Conservation (phyloP, 2,329 filamentous ascomycete species). For the Apiospora malaysiana region DNA sequence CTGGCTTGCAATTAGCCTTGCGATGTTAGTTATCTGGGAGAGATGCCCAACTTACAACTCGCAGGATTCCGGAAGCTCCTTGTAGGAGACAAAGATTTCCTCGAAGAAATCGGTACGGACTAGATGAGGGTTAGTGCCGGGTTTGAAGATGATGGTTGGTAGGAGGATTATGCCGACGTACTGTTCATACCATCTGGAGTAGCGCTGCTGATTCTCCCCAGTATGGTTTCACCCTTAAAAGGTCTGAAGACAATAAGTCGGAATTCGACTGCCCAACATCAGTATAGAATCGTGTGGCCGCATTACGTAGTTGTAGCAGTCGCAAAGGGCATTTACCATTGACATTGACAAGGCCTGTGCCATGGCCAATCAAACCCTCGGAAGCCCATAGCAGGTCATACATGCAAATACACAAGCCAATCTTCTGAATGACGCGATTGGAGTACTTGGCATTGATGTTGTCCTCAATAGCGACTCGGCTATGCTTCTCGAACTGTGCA, state of each 20-base stretch:
- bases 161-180: constrained; percentile 42
- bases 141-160: constrained; percentile 23
- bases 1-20: constrained; percentile 49
- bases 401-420: constrained; percentile 91
- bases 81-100: constrained; percentile 81
- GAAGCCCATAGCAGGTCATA: constrained; percentile 90
- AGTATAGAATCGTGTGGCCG: background rate
- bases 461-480: constrained; percentile 86
- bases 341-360: constrained; percentile 89
- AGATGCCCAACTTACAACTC: constrained; percentile 68
- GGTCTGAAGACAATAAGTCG: constrained; percentile 92
- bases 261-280: constrained; percentile 74
- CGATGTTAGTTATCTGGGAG: constrained; percentile 25
- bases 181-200: constrained; percentile 74
- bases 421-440: constrained; percentile 89
- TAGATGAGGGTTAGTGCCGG: constrained; percentile 36
- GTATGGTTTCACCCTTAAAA: constrained; percentile 91
- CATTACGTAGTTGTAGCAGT: background rate
- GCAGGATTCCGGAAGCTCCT: constrained; percentile 76
- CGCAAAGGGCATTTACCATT: constrained; percentile 66
- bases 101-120: constrained; percentile 92
- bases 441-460: constrained; percentile 97
- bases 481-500: constrained; percentile 84
- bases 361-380: constrained; percentile 92
- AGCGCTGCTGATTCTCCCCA: constrained; percentile 80